Evolutionary conservation across 306 rosid genomes (phyloP).

Genomic region (Leucaena leucocephala): DNA sequence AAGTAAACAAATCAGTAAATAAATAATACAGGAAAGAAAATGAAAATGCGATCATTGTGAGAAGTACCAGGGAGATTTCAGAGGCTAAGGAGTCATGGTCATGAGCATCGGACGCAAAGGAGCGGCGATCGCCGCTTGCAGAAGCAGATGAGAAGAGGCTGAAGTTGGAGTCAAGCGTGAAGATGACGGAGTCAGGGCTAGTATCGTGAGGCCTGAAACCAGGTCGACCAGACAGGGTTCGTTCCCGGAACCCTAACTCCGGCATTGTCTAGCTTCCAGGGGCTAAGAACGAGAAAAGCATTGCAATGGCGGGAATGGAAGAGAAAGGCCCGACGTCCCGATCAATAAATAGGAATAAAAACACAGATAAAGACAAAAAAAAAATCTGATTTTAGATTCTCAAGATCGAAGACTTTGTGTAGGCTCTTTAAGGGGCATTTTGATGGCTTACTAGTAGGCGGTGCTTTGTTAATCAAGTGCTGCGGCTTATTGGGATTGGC

Average conservation of each 20-base stretch:
- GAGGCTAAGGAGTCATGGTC: slow-evolving; percentile 87
- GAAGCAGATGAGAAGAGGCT: slow-evolving; percentile 92
- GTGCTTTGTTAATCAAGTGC: slow-evolving; percentile 30
- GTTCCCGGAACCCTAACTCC: slow-evolving; percentile 81
- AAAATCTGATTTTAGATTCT: not conserved
- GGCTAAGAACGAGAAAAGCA: not conserved
- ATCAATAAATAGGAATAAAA: not conserved
- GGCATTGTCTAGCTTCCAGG: slow-evolving; percentile 48
- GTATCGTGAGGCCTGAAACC: slow-evolving; percentile 59
- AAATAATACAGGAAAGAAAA: not conserved
- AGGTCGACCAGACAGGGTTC: slow-evolving; percentile 42
- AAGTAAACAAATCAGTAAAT: not conserved
- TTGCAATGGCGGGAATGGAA: slow-evolving; percentile 17
- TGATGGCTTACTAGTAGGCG: not conserved
- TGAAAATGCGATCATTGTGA: not conserved
- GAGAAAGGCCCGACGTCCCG: not conserved
- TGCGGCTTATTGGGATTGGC: too few relatives aligned
- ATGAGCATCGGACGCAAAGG: slow-evolving; percentile 82
- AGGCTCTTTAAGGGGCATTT: slow-evolving; percentile 5
- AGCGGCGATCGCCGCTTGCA: slow-evolving; percentile 89
- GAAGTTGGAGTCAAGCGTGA: slow-evolving; percentile 83
- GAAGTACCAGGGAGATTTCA: slow-evolving; percentile 67
- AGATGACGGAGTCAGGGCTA: slow-evolving; percentile 92
- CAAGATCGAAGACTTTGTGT: not conserved
- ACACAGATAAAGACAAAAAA: not conserved